These are phyloP conservation scores for Hymenoscyphus repandus DNA, from an alignment of 2,329 filamentous ascomycete species.

Conservation along the genomic window DNA sequence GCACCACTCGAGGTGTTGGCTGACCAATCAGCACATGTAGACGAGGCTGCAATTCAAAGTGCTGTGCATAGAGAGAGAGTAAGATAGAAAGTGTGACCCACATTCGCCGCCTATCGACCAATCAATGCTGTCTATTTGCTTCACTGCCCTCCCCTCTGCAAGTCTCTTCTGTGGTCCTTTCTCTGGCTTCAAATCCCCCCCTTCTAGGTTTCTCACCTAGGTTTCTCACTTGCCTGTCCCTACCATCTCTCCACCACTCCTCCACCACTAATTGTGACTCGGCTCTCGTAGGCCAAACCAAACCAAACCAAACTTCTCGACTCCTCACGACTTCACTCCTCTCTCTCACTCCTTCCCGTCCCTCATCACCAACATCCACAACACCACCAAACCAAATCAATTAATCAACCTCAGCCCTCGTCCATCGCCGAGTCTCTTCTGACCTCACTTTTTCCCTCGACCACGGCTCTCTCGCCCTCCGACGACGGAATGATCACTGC, in stretches of 20 bases:
- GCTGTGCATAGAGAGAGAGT: no score
- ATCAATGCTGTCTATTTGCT: no score
- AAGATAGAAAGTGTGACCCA: no score
- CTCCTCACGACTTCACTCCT: not conserved
- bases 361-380: no score
- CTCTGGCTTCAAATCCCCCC: no score
- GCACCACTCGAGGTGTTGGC: not conserved
- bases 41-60: no score
- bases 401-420: not conserved
- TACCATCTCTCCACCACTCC: not conserved
- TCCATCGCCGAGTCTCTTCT: not conserved
- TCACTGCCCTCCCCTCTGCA: no score
- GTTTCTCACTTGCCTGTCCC: no score
- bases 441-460: not conserved
- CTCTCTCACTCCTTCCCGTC: not conserved
- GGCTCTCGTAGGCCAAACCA: not conserved
- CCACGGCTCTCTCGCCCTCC: not conserved
- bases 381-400: not conserved
- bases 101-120: no score
- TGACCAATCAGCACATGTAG: no score
- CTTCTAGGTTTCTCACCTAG: no score
- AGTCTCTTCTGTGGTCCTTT: no score
- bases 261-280: not conserved
- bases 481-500: constrained; percentile 7
- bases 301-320: not conserved